Evolutionary conservation across 1,284 basidiomycete genomes (phyloP), one percentile per base, ranked within the genome.

Genomic region (Trichosporon asahii): DNA sequence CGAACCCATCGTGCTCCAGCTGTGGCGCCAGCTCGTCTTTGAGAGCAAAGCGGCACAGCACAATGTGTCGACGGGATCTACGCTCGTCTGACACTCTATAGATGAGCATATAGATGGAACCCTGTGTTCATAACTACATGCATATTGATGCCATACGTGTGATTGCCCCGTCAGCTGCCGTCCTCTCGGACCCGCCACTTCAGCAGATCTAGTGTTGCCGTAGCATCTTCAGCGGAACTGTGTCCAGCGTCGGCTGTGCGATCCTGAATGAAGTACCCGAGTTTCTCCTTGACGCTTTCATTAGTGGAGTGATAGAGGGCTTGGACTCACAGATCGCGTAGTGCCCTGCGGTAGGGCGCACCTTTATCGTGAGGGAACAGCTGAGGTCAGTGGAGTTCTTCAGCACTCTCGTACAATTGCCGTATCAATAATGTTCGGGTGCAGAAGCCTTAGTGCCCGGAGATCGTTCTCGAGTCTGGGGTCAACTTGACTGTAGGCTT

Each of bases 11-110:
- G 86, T 88, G n/a, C 82, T 90, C 73, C 87, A 86, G 73, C 86
- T 95, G 53, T 95, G 93, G 93, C 88, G 92, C 67, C 91, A 94
- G 84, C 88, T 95, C 74, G 90, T 92, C 66, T 95, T 95, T 81
- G 93, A 95, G 64, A 66, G 46, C 8, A 35, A 57, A 27, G 72
- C 72, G 6, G 53, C 49, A 3, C 15, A 46, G n/a, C 63, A 66
- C 11, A 61, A 61, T 18, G 57, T 61, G 27, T 61, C 57, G 18
- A 61, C 57, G n/a, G 57, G 57, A 18, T 31, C 57, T 6, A 31
- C 57, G 1, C 18, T 61, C 6, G 29, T 31, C 8, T 61, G 29
- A 46, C 14, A 9, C 8, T n/a, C n/a, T 15, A 9, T 44, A 27
- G 35, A 23, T n/a, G 29, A 8, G 6, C 60, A n/a, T 61, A 29